These are phyloP conservation scores for Ramaria rubella DNA, from an alignment of 768 basidiomycete genomes.

Conservation along the genomic window DNA sequence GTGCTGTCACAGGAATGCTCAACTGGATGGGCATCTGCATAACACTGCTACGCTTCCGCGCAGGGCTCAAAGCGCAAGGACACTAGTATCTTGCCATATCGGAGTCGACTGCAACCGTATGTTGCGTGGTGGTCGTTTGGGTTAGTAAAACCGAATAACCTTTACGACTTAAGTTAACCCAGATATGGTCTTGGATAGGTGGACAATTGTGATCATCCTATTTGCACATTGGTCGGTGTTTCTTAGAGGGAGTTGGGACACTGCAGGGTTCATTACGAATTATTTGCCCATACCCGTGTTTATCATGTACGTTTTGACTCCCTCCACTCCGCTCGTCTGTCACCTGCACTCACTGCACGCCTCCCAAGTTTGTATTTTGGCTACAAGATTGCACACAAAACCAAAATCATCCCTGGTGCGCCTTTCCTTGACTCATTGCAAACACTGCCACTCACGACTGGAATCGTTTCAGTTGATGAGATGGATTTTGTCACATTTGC, in stretches of 20 bases:
- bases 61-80: slow-evolving; percentile 29
- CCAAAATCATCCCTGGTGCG: neutral
- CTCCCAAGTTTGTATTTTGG: neutral
- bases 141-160: too few species aligned
- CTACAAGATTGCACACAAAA: neutral
- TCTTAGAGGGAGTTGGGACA: slow-evolving; percentile 13
- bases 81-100: neutral
- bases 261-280: slow-evolving; percentile 16
- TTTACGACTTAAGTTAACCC: neutral
- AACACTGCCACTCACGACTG: too few species aligned
- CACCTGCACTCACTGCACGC: neutral
- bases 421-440: too few species aligned
- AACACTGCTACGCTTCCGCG: slow-evolving; percentile 40
- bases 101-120: neutral
- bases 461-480: too few species aligned
- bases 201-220: slow-evolving; percentile 15
- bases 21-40: slow-evolving; percentile 45
- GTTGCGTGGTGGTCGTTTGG: slow-evolving; percentile 8
- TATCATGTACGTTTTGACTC: neutral
- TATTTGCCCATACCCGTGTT: slow-evolving; percentile 20
- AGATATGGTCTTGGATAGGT: neutral
- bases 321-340: neutral
- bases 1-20: slow-evolving; percentile 27
- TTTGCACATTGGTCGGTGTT: slow-evolving; percentile 19
- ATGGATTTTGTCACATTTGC: too few species aligned